phyloP scores from a whole-genome alignment of 208 protist species.

The Trypanosoma rangeli region DNA sequence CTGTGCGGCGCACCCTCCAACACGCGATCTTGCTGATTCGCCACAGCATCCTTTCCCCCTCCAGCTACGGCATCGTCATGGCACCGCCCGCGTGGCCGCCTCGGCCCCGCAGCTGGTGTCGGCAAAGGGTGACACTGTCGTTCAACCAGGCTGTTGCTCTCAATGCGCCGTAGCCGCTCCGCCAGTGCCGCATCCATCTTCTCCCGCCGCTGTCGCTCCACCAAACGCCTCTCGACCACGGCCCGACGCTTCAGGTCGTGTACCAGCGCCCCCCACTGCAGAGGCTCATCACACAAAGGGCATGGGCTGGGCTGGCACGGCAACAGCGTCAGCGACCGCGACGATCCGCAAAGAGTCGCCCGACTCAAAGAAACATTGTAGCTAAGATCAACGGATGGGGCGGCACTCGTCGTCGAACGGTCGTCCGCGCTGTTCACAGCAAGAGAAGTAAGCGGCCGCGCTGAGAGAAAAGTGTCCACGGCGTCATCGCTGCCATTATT shows the following conservation, averaged over 20 bases:
- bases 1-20: neutral
- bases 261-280: constrained; percentile 70
- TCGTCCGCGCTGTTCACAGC: neutral
- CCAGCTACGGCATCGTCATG: constrained; percentile 25
- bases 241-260: constrained; percentile 65
- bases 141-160: neutral
- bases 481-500: neutral
- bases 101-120: neutral
- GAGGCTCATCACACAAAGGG: constrained; percentile 58
- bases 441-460: neutral
- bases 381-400: neutral
- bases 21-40: neutral
- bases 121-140: constrained; percentile 1
- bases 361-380: neutral
- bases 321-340: constrained; percentile 10
- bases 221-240: constrained; percentile 35
- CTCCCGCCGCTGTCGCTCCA: constrained; percentile 41
- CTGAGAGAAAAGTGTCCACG: neutral
- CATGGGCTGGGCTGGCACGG: constrained; percentile 43
- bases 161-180: constrained; percentile 32
- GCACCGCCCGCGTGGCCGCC: neutral
- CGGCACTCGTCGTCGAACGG: neutral
- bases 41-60: neutral
- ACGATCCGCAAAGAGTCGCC: neutral
- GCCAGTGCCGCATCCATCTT: constrained; percentile 46